Conservation (phyloP, 163 green algal genomes). For the Chlorella variabilis region DNA sequence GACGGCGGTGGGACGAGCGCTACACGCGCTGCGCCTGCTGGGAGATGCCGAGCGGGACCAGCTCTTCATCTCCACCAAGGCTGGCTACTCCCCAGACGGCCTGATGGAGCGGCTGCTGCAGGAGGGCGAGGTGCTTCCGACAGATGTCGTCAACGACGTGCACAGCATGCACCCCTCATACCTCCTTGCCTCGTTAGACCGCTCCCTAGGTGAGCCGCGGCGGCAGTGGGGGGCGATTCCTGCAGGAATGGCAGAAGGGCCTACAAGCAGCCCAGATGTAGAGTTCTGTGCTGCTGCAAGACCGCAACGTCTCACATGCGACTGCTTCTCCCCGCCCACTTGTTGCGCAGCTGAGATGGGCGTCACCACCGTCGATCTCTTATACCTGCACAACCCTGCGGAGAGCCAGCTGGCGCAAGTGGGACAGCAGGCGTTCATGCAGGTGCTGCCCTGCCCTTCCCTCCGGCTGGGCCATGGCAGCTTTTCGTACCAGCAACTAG, state of each 20-base stretch:
- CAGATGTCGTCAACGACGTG: conserved; percentile 51
- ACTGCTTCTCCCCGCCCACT: background rate
- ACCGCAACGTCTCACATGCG: too few relatives aligned
- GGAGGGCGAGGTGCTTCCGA: background rate
- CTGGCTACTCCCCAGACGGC: conserved; percentile 59
- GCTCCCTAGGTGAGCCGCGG: conserved; percentile 56
- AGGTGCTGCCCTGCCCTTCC: background rate
- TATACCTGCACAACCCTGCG: conserved; percentile 82
- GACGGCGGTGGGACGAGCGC: conserved; percentile 55
- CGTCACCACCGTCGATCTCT: conserved; percentile 70
- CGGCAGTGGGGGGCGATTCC: too few relatives aligned
- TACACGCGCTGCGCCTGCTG: conserved; percentile 54
- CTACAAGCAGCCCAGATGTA: too few relatives aligned
- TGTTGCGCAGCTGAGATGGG: conserved; percentile 36
- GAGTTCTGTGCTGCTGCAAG: too few relatives aligned
- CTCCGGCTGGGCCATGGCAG: too few relatives aligned
- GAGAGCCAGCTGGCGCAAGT: conserved; percentile 64
- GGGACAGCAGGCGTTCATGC: conserved; percentile 56
- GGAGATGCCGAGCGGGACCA: conserved; percentile 59
- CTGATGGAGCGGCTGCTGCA: conserved; percentile 9
- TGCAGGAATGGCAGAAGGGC: too few relatives aligned
- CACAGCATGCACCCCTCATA: conserved; percentile 67
- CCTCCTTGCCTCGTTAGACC: conserved; percentile 60
- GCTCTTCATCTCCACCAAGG: conserved; percentile 82
- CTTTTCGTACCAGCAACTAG: too few relatives aligned